Evolutionary conservation across 495 filamentous ascomycete species (phyloP).

Genomic region (Trichoderma virens): DNA sequence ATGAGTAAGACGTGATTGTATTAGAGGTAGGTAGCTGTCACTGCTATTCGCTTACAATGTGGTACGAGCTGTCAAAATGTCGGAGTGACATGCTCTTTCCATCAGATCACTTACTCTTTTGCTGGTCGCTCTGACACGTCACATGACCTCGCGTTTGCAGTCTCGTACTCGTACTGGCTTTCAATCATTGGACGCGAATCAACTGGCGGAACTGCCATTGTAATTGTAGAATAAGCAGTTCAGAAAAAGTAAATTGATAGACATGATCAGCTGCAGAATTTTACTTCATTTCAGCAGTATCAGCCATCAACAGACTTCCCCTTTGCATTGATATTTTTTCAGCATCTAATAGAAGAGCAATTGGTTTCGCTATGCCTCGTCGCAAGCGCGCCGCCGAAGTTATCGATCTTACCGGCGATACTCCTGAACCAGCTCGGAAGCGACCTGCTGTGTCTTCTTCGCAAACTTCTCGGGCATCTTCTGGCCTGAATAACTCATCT

Average conservation of each 20-base stretch:
- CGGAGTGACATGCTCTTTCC: too few relatives aligned
- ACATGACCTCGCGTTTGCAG: not conserved
- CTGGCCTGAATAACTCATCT: too few relatives aligned
- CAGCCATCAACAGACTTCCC: not conserved
- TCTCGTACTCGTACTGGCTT: not conserved
- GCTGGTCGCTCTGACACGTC: not conserved
- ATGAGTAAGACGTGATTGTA: too few relatives aligned
- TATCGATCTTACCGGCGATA: constrained; percentile 13
- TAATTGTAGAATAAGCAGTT: not conserved
- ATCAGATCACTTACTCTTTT: not conserved
- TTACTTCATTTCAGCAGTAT: not conserved
- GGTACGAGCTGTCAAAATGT: too few relatives aligned
- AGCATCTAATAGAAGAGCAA: not conserved
- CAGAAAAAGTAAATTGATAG: not conserved
- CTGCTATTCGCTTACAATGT: too few relatives aligned
- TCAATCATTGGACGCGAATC: not conserved
- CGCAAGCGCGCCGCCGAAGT: constrained; percentile 9
- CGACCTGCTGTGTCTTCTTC: not conserved
- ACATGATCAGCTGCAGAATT: not conserved
- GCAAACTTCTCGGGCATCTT: not conserved
- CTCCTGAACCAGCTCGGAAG: constrained; percentile 10
- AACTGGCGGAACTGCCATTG: not conserved
- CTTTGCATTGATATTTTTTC: not conserved
- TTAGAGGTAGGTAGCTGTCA: too few relatives aligned
- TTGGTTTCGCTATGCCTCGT: not conserved